Evolutionary conservation across 495 filamentous ascomycete genomes (phyloP).

Genomic region (Tuber microsphaerosporum): DNA sequence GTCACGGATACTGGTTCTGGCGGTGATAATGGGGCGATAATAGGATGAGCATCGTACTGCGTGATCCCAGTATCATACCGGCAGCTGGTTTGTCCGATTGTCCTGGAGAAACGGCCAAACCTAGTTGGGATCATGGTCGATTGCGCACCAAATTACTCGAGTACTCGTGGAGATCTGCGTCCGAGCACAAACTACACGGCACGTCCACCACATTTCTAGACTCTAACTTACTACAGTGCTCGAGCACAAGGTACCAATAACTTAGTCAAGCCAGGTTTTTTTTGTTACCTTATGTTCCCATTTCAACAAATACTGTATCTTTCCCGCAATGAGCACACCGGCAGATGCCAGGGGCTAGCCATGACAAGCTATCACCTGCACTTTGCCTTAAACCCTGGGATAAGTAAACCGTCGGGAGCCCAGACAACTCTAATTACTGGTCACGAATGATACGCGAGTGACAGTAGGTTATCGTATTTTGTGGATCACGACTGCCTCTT

Average conservation of each 20-base stretch:
- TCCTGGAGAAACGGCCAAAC: not conserved
- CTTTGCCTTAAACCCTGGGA: not conserved
- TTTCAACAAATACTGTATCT: not conserved
- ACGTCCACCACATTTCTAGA: not conserved
- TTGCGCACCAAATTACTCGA: constrained; percentile 35
- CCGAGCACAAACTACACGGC: constrained; percentile 6
- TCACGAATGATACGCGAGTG: not conserved
- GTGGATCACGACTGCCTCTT: not conserved
- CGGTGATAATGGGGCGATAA: not conserved
- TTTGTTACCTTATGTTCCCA: not conserved
- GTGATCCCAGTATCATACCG: not conserved
- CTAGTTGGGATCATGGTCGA: not conserved
- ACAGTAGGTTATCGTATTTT: not conserved
- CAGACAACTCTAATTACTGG: not conserved
- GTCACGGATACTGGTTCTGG: not conserved
- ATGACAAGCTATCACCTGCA: not conserved
- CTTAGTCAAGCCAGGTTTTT: not conserved
- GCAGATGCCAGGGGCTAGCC: not conserved
- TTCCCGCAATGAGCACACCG: not conserved
- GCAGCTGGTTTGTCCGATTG: not conserved
- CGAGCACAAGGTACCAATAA: not conserved
- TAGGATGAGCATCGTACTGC: not conserved
- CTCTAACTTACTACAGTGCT: too few relatives aligned
- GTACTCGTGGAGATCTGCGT: constrained; percentile 30
- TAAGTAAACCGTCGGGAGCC: not conserved